Evolutionary conservation across 352 stramenopile genomes (phyloP).

Genomic region (Aphanomyces stellatus): DNA sequence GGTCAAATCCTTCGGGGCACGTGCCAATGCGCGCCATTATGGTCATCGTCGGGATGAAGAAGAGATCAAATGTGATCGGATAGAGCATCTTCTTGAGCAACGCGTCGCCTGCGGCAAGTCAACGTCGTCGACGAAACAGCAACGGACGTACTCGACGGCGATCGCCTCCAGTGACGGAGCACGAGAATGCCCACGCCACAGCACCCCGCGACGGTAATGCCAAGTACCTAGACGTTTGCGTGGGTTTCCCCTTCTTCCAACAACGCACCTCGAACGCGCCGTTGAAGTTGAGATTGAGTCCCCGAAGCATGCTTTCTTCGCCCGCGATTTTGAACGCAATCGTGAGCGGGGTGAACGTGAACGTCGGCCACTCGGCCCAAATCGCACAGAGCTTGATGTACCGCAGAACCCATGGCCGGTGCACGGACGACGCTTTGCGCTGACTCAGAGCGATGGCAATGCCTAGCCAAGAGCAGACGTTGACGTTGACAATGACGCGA

Average conservation of each 20-base stretch:
- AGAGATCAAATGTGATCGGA: constrained; percentile 12
- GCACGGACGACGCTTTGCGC: background rate
- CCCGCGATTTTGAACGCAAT: constrained; percentile 14
- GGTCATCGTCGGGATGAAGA: constrained; percentile 12
- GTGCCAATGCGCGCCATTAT: constrained; percentile 3
- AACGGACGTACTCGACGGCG: background rate
- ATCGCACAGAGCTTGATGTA: constrained; percentile 20
- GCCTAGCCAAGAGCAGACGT: background rate
- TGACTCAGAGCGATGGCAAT: constrained; percentile 12
- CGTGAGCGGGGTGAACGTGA: constrained; percentile 13
- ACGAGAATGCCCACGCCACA: background rate
- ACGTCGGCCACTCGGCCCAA: constrained; percentile 16
- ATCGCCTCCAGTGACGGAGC: background rate
- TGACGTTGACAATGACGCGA: background rate
- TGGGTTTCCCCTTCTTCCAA: background rate
- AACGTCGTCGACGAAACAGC: background rate
- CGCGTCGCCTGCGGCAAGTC: background rate
- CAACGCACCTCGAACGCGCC: constrained; percentile 1
- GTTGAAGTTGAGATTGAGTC: background rate
- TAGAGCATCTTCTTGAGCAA: constrained; percentile 1
- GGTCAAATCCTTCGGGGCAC: constrained; percentile 3
- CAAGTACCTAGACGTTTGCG: background rate
- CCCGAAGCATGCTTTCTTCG: background rate
- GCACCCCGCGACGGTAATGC: background rate
- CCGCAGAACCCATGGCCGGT: background rate